Evolutionary conservation across 169 alveolate genomes (phyloP), one percentile per base, ranked within the genome.

Genomic region (Eimeria tenella): DNA sequence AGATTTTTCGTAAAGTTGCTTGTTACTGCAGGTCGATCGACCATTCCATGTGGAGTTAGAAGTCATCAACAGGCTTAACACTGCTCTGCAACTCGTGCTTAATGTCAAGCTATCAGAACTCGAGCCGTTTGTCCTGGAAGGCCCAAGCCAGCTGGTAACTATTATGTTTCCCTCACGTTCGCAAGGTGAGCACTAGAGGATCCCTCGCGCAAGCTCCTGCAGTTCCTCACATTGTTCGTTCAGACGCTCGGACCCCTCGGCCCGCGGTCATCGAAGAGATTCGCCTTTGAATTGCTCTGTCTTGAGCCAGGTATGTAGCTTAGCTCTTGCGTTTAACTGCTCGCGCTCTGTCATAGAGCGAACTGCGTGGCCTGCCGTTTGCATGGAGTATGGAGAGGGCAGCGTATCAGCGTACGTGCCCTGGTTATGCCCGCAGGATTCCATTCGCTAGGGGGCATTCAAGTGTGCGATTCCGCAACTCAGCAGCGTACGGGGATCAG

Each of bases 21-120:
- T 10, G 11, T 71, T n/a, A 68, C 52, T 62, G 83, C 91, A 91
- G 95, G 95, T 91, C 31, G 95, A 91, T 5, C 77, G 58, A 7
- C 95, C 91, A 6, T 91, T 91, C 42, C 52, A 73, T 6, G 92
- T 91, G 70, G 95, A 91, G 86, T n/a, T 91, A 60, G 95, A 91
- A 77, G 92, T 56, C 68, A 49, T 86, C 70, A 71, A 73, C 63
- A 77, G 79, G 56, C 23, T 70, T 73, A 91, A 91, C n/a, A 68
- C 71, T 21, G 73, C 21, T n/a, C 52, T 75, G 23, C 65, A 65
- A 7, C 84, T 91, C 70, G 60, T 91, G 52, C 81, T 82, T 62
- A 10, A 31, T n/a, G 75, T 91, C 17, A 52, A 63, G 15, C 77
- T 86, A 8, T 31, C 73, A 62, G 87, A 81, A 19, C 92, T 91